Percentiles rank a stretch among this genome's conserved stretches.
Evolutionary conservation across 179 eudicot species (phyloP).

Genomic region (Drosera spatulata): DNA sequence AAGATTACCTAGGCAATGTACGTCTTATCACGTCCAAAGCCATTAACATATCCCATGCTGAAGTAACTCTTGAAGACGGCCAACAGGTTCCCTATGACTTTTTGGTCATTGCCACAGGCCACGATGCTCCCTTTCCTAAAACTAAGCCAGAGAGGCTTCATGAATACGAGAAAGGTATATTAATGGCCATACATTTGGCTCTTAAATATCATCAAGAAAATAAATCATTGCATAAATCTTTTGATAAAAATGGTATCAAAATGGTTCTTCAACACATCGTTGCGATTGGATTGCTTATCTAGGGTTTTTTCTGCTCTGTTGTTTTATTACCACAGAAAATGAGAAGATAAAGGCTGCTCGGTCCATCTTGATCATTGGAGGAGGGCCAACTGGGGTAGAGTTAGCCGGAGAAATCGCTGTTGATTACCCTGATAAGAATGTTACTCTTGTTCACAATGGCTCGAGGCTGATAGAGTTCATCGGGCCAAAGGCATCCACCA

Average conservation of each 20-base stretch:
- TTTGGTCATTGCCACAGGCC: conserved; percentile 62
- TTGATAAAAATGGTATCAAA: too few relatives aligned
- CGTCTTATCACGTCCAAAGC: conserved; percentile 31
- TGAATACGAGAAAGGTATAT: conserved; percentile 36
- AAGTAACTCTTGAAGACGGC: conserved; percentile 43
- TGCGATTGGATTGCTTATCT: too few relatives aligned
- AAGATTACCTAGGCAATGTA: conserved; percentile 40
- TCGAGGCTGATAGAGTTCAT: conserved; percentile 40
- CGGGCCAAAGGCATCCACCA: conserved; percentile 38
- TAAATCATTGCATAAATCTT: too few relatives aligned
- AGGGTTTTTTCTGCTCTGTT: background rate
- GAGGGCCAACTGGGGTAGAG: conserved; percentile 65
- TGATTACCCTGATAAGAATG: conserved; percentile 40
- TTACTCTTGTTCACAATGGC: conserved; percentile 42
- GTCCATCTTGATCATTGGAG: conserved; percentile 48
- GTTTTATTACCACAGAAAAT: conserved; percentile 24
- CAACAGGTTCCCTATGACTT: conserved; percentile 36
- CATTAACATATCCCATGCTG: conserved; percentile 22
- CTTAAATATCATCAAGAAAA: too few relatives aligned
- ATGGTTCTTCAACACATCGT: too few relatives aligned
- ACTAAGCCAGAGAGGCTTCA: conserved; percentile 35
- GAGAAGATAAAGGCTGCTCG: conserved; percentile 30
- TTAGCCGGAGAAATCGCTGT: conserved; percentile 46
- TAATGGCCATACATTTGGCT: too few relatives aligned
- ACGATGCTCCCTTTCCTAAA: conserved; percentile 21